Conservation (phyloP, 495 filamentous ascomycete species). For the Annulohypoxylon maeteangense region DNA sequence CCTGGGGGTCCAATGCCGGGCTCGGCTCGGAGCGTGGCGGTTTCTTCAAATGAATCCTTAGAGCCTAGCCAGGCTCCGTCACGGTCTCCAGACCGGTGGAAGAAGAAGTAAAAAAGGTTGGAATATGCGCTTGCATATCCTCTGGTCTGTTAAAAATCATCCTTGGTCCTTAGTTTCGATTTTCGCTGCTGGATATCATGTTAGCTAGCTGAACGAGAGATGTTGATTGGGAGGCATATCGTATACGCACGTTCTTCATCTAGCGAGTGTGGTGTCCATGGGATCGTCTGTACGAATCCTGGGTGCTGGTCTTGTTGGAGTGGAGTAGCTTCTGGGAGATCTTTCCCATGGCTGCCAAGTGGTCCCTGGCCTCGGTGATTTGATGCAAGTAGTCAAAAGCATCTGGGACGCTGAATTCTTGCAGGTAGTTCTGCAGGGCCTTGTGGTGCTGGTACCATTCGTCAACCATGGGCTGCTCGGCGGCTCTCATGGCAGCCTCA, state of each 20-base stretch:
- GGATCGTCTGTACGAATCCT: constrained; percentile 46
- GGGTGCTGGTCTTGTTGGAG: constrained; percentile 43
- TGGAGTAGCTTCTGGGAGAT: constrained; percentile 47
- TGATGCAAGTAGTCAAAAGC: constrained; percentile 56
- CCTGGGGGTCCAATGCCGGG: constrained; percentile 39
- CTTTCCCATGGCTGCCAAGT: constrained; percentile 58
- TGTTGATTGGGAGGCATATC: neutral
- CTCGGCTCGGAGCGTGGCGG: constrained; percentile 38
- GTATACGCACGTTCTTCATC: constrained; percentile 40
- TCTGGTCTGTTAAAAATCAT: constrained; percentile 25
- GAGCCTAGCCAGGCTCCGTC: constrained; percentile 36
- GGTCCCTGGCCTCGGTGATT: constrained; percentile 56
- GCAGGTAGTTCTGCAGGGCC: constrained; percentile 55
- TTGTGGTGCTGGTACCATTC: constrained; percentile 61
- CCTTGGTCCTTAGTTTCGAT: constrained; percentile 24
- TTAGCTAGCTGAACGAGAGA: constrained; percentile 15
- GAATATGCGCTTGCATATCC: constrained; percentile 47
- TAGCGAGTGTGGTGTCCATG: constrained; percentile 48
- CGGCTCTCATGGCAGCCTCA: constrained; percentile 44
- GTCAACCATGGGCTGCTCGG: constrained; percentile 52
- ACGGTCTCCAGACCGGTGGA: constrained; percentile 41
- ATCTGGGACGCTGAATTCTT: constrained; percentile 57
- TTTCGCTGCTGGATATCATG: constrained; percentile 13
- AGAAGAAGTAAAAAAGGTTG: constrained; percentile 33
- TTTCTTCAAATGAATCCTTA: constrained; percentile 35